These are phyloP conservation scores for Cladosporium velox DNA, from an alignment of 2,329 filamentous ascomycete genomes.

Conservation along the genomic window DNA sequence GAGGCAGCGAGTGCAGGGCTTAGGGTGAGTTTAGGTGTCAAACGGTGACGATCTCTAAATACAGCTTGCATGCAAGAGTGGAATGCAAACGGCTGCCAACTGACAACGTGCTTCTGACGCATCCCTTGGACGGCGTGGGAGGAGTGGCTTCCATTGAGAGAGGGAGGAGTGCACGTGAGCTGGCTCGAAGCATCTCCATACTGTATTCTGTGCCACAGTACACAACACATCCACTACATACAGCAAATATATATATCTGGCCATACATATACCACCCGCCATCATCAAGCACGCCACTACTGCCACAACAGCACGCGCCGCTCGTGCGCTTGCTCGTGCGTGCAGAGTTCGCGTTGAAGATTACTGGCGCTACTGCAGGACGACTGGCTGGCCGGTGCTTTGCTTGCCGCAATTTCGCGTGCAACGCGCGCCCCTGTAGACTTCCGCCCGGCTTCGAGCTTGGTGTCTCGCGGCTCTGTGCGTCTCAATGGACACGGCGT, in stretches of 20 bases:
- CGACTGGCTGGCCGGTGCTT: slow-evolving; percentile 4
- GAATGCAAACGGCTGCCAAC: not conserved
- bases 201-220: not conserved
- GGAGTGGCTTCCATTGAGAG: not conserved
- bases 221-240: not conserved
- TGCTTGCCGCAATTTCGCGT: slow-evolving; percentile 6
- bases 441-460: not conserved
- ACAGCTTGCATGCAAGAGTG: not conserved
- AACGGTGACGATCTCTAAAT: slow-evolving; percentile 15
- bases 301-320: not conserved
- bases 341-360: not conserved
- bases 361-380: slow-evolving; percentile 8
- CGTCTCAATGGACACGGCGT: slow-evolving; percentile 5
- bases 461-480: slow-evolving; percentile 17
- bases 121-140: not conserved
- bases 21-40: not conserved
- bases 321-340: not conserved
- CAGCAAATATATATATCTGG: not conserved
- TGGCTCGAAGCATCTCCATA: not conserved
- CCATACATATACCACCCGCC: not conserved
- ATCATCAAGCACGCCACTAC: not conserved
- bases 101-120: slow-evolving; percentile 3
- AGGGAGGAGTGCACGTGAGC: too few species aligned
- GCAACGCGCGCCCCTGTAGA: slow-evolving; percentile 14
- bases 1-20: not conserved